Percentiles rank a stretch among this genome's conserved stretches.
Evolutionary conservation across 768 basidiomycete genomes (phyloP).

Genomic region (Lactarius evosmus): DNA sequence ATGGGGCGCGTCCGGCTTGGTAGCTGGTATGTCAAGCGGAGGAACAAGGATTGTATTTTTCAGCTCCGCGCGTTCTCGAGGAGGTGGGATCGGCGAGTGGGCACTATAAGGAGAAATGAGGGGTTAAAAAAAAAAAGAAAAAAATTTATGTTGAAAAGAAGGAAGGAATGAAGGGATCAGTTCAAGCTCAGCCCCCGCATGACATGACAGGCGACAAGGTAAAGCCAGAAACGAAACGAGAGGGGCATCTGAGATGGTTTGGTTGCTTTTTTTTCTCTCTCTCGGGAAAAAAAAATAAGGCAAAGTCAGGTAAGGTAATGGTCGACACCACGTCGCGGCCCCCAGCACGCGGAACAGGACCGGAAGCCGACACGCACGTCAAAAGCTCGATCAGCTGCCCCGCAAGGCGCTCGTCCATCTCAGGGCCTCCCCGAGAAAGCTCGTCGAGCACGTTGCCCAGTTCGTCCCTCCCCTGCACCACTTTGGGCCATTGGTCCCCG

Average conservation of each 20-base stretch:
- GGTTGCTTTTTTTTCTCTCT: too few relatives aligned
- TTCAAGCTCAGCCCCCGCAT: background rate
- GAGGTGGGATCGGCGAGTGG: constrained; percentile 30
- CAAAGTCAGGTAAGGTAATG: background rate
- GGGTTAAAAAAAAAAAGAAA: background rate
- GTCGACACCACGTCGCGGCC: background rate
- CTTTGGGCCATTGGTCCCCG: constrained; percentile 70
- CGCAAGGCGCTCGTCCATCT: constrained; percentile 51
- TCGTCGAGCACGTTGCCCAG: constrained; percentile 45
- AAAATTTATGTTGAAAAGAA: too few relatives aligned
- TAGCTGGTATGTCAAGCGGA: constrained; percentile 41
- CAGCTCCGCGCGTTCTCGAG: constrained; percentile 51
- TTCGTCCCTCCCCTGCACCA: constrained; percentile 51
- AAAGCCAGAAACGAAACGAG: background rate
- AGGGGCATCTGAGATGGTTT: background rate
- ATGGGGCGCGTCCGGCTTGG: constrained; percentile 10
- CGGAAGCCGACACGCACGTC: constrained; percentile 49
- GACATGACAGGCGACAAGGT: background rate
- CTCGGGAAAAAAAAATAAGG: background rate
- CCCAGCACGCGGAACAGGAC: constrained; percentile 5
- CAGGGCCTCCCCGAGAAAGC: constrained; percentile 35
- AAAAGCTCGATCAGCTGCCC: constrained; percentile 63
- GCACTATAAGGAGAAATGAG: background rate
- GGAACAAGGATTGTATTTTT: constrained; percentile 61
- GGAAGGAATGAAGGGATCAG: background rate